Conservation (phyloP, 176 grass and related monocot species). For the Phoenix dactylifera region DNA sequence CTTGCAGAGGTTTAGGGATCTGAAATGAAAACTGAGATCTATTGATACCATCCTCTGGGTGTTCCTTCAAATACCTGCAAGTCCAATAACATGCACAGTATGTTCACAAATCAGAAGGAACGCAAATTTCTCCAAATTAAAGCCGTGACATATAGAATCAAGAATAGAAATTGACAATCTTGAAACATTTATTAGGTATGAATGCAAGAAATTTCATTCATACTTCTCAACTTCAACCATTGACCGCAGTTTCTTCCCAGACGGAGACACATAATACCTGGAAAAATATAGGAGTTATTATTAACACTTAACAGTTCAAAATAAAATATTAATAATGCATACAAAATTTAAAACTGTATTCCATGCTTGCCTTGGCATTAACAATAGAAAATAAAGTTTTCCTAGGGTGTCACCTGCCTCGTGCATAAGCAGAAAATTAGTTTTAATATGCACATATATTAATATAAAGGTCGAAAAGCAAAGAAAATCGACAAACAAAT, state of each 20-base stretch:
- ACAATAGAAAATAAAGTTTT: no score
- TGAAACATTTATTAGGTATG: neutral
- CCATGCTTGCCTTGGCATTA: no score
- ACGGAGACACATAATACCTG: conserved; percentile 58
- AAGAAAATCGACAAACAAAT: no score
- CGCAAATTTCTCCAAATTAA: conserved; percentile 6
- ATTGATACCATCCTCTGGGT: conserved; percentile 35
- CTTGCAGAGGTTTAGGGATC: conserved; percentile 35
- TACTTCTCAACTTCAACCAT: conserved; percentile 47
- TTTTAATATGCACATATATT: no score
- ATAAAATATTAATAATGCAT: no score
- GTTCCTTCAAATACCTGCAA: conserved; percentile 51
- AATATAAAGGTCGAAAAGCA: no score
- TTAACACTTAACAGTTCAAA: no score
- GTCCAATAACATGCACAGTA: conserved; percentile 15
- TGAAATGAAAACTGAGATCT: conserved; percentile 52
- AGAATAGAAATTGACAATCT: neutral
- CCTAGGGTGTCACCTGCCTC: no score
- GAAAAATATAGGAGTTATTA: conserved; percentile 1
- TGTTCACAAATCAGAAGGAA: conserved; percentile 5
- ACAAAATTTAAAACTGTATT: no score
- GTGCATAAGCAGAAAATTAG: no score
- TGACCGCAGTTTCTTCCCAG: conserved; percentile 51
- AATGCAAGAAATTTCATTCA: conserved; percentile 8
- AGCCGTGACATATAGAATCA: neutral